A percentile compares a stretch with the other conserved stretches of the same genome.
Evolutionary conservation across 176 grass and related monocot species (phyloP).

Genomic region (Eremochloa ophiuroides): DNA sequence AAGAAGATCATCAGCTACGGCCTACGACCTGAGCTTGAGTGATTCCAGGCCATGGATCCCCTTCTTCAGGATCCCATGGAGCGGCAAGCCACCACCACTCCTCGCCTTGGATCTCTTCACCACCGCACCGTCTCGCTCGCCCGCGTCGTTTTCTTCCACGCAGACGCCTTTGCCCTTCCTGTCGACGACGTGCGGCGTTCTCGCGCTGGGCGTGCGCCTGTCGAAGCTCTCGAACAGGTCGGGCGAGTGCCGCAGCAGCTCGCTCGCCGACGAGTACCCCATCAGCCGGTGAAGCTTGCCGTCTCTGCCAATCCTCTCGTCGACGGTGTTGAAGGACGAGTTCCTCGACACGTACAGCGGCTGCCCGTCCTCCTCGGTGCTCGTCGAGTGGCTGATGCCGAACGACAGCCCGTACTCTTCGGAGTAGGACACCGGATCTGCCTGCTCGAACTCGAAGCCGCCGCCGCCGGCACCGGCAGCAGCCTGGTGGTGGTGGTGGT

Average conservation of each 20-base stretch:
- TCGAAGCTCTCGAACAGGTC: slow-evolving; percentile 45
- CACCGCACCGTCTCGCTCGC: not conserved
- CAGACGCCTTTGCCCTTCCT: slow-evolving; percentile 39
- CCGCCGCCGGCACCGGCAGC: not conserved
- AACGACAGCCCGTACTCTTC: slow-evolving; percentile 54
- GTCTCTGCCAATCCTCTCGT: slow-evolving; percentile 22
- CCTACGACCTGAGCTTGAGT: slow-evolving; percentile 21
- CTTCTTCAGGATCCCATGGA: slow-evolving; percentile 41
- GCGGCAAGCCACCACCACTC: not conserved
- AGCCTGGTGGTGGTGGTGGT: too few relatives aligned
- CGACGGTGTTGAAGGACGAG: slow-evolving; percentile 51
- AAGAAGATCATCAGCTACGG: not conserved
- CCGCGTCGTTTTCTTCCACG: not conserved
- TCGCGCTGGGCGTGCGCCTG: not conserved
- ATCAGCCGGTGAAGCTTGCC: slow-evolving; percentile 67
- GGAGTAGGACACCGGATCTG: slow-evolving; percentile 50
- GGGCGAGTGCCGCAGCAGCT: slow-evolving; percentile 25
- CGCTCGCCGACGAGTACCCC: slow-evolving; percentile 73
- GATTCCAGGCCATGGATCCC: slow-evolving; percentile 34
- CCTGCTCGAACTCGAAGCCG: not conserved
- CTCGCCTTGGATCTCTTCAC: slow-evolving; percentile 22
- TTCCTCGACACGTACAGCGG: slow-evolving; percentile 65
- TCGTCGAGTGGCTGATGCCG: slow-evolving; percentile 42
- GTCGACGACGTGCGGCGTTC: not conserved
- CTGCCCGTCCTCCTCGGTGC: slow-evolving; percentile 42